Evolutionary conservation across 371 early-diverging fungal genomes (phyloP).

Genomic region (Blastocladiella emersonii): DNA sequence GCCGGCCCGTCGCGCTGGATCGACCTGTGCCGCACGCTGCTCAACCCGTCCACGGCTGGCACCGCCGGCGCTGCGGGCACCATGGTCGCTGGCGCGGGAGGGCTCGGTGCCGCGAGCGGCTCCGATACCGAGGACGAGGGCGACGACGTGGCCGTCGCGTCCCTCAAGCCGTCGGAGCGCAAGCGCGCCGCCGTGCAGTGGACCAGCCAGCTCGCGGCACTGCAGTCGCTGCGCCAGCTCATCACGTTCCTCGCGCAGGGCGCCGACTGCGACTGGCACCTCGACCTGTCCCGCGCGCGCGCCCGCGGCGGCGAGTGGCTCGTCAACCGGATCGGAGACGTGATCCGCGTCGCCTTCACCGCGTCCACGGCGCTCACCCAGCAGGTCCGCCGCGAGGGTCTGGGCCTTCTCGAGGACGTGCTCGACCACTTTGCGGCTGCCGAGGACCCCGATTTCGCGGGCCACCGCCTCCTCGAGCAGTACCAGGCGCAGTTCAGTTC

Average conservation of each 20-base stretch:
- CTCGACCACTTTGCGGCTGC: constrained; percentile 51
- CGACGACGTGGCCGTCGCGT: constrained; percentile 27
- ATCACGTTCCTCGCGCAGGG: constrained; percentile 46
- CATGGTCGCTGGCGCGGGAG: not conserved
- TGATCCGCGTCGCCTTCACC: constrained; percentile 72
- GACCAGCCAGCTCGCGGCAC: constrained; percentile 72
- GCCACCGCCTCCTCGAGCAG: constrained; percentile 63
- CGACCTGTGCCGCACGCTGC: constrained; percentile 60
- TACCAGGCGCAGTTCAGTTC: constrained; percentile 83
- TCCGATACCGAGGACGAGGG: constrained; percentile 14
- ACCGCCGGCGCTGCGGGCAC: not conserved
- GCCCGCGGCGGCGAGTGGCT: constrained; percentile 48
- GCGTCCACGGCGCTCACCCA: constrained; percentile 70
- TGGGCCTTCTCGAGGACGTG: constrained; percentile 51
- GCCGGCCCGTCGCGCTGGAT: constrained; percentile 70
- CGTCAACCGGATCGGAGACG: constrained; percentile 58
- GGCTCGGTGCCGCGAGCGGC: not conserved
- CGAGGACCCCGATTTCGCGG: constrained; percentile 67
- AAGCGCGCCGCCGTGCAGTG: constrained; percentile 20
- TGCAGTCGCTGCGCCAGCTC: constrained; percentile 55
- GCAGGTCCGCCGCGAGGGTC: constrained; percentile 63
- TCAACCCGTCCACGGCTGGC: constrained; percentile 10
- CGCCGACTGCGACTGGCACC: constrained; percentile 34
- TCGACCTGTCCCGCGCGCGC: constrained; percentile 4
- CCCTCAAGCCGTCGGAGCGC: constrained; percentile 16